Conservation (phyloP, 371 early-diverging fungal genomes). For the Mucor saturninus region DNA sequence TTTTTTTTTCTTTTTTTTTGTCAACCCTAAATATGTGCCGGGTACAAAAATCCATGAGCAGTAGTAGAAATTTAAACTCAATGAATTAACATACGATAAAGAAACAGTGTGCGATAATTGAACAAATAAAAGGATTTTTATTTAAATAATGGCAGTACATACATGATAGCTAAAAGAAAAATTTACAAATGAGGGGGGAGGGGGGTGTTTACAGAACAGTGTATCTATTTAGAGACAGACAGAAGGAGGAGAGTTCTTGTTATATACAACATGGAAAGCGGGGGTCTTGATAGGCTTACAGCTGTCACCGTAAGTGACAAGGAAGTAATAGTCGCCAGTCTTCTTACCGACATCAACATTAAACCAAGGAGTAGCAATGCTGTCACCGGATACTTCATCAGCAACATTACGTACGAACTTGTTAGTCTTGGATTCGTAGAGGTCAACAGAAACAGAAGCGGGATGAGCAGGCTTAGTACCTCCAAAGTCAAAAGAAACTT, state of each 20-base stretch:
- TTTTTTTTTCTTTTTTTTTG: too few relatives aligned
- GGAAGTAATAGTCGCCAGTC: slow-evolving; percentile 36
- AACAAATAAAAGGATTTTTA: too few relatives aligned
- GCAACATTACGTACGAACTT: slow-evolving; percentile 22
- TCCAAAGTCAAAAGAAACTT: slow-evolving; percentile 35
- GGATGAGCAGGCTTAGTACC: slow-evolving; percentile 10
- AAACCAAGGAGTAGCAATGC: slow-evolving; percentile 26
- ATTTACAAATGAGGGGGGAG: too few relatives aligned
- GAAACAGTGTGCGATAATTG: too few relatives aligned
- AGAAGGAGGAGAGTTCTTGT: slow-evolving; percentile 39
- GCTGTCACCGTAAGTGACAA: slow-evolving; percentile 22
- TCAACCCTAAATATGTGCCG: too few relatives aligned
- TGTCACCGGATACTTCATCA: slow-evolving; percentile 12
- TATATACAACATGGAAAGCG: slow-evolving; percentile 31
- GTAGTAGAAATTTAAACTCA: too few relatives aligned
- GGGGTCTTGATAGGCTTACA: slow-evolving; percentile 29
- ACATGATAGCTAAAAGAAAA: too few relatives aligned
- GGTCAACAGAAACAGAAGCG: slow-evolving; percentile 22
- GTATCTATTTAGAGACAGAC: slow-evolving; percentile 1
- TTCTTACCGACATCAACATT: slow-evolving; percentile 22
- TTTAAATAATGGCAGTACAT: too few relatives aligned
- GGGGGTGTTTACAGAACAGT: too few relatives aligned
- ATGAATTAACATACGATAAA: too few relatives aligned
- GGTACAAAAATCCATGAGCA: too few relatives aligned
- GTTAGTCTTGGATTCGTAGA: slow-evolving; percentile 25